Conservation (phyloP, 2,329 filamentous ascomycete species). For the Metarhizium sp. region DNA sequence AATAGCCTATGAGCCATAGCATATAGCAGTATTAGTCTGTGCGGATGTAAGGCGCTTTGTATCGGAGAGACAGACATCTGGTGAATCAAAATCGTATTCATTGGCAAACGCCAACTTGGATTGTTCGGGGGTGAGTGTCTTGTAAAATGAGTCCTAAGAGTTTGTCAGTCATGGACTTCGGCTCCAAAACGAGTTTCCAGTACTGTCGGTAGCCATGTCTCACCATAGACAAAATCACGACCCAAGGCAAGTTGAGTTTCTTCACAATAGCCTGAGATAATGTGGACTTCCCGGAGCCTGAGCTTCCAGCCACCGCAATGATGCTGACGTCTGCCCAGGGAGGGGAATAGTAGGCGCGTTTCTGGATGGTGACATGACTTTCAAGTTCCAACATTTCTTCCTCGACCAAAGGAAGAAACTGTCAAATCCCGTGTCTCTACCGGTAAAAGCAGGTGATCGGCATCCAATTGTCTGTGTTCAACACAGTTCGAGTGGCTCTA, state of each 20-base stretch:
- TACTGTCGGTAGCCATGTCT: slow-evolving; percentile 12
- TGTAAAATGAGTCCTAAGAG: slow-evolving; percentile 92
- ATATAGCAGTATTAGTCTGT: background rate
- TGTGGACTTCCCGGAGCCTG: slow-evolving; percentile 89
- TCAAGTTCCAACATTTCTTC: slow-evolving; percentile 22
- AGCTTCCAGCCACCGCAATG: slow-evolving; percentile 91
- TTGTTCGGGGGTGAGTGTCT: slow-evolving; percentile 70
- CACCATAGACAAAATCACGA: slow-evolving; percentile 95
- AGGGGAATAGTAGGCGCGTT: slow-evolving; percentile 71
- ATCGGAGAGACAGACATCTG: slow-evolving; percentile 41
- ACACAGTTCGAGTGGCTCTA: background rate
- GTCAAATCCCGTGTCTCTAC: slow-evolving; percentile 2
- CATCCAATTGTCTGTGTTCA: too few relatives aligned
- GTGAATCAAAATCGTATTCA: slow-evolving; percentile 93
- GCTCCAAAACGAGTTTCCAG: background rate
- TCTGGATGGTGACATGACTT: slow-evolving; percentile 40
- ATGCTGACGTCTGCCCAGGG: slow-evolving; percentile 96
- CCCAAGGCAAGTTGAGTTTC: slow-evolving; percentile 89
- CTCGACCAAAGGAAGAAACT: slow-evolving; percentile 1
- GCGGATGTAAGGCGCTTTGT: background rate
- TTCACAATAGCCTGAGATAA: slow-evolving; percentile 85
- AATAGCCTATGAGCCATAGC: slow-evolving; percentile 51
- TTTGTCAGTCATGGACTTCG: slow-evolving; percentile 11
- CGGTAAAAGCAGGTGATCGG: background rate
- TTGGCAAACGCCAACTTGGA: slow-evolving; percentile 76